phyloP scores from a whole-genome alignment of 176 grass and related monocot species.

The Triticum urartu region DNA sequence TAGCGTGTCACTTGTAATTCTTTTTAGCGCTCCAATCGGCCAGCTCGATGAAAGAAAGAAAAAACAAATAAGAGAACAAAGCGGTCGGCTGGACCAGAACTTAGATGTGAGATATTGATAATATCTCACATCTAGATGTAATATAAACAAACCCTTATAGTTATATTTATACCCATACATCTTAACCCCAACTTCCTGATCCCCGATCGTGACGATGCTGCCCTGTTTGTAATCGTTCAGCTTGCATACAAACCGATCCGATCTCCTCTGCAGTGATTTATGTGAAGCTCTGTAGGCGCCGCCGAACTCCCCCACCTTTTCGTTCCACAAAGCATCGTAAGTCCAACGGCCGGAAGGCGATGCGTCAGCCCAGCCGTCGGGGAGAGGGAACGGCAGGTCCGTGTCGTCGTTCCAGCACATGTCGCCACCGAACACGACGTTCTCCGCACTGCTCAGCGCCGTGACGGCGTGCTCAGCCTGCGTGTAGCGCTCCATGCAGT shows the following conservation, averaged over 20 bases:
- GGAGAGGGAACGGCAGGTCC: constrained; percentile 15
- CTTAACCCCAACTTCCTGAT: too few species aligned
- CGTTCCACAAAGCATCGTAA: background rate
- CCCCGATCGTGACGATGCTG: background rate
- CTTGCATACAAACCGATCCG: constrained; percentile 25
- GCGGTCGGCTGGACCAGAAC: too few species aligned
- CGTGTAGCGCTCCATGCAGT: background rate
- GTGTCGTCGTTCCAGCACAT: background rate
- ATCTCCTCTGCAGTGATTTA: background rate
- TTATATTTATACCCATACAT: too few species aligned
- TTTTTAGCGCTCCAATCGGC: too few species aligned
- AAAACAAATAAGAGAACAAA: too few species aligned
- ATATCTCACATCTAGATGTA: too few species aligned
- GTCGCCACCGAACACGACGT: constrained; percentile 27
- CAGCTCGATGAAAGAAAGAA: too few species aligned
- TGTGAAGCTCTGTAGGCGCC: background rate
- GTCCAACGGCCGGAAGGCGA: background rate
- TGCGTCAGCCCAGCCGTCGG: background rate
- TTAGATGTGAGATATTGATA: too few species aligned
- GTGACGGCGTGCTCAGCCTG: constrained; percentile 11
- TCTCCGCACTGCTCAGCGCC: background rate
- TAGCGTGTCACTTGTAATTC: too few species aligned
- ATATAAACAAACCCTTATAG: too few species aligned
- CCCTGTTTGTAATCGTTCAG: constrained; percentile 14
- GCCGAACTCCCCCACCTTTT: background rate